Conservation (phyloP, 2,329 filamentous ascomycete genomes). For the Penicillium freii region DNA sequence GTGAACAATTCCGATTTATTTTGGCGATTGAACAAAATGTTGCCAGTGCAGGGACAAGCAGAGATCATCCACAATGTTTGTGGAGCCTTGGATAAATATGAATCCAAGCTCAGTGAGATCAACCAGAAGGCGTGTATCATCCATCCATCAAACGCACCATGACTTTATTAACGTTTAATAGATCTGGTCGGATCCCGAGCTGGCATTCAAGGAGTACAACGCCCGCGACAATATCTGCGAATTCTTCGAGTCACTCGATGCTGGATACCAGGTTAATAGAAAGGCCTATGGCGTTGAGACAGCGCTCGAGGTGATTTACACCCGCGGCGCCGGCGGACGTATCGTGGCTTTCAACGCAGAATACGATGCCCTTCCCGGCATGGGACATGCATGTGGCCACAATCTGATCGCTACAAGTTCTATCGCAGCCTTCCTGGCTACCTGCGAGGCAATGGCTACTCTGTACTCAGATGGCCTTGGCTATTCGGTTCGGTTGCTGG, state of each 20-base stretch:
- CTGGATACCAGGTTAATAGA: slow-evolving; percentile 12
- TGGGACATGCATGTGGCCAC: slow-evolving; percentile 34
- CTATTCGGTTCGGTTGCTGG: slow-evolving; percentile 24
- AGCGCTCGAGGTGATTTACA: slow-evolving; percentile 13
- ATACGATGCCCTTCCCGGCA: slow-evolving; percentile 35
- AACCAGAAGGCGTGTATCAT: slow-evolving; percentile 17
- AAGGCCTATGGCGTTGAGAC: slow-evolving; percentile 14
- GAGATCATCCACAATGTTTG: slow-evolving; percentile 12
- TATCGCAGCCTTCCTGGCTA: slow-evolving; percentile 27
- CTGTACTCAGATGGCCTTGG: slow-evolving; percentile 8
- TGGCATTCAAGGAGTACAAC: slow-evolving; percentile 17
- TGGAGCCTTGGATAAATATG: slow-evolving; percentile 15
- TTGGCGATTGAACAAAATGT: background rate
- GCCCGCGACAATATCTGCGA: slow-evolving; percentile 18
- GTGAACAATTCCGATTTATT: background rate
- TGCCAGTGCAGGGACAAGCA: slow-evolving; percentile 4
- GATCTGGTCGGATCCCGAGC: slow-evolving; percentile 20
- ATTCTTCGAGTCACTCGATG: slow-evolving; percentile 13
- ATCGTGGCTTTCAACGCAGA: slow-evolving; percentile 28
- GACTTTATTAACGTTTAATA: background rate
- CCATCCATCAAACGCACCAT: too few species aligned
- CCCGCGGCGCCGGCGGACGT: slow-evolving; percentile 32
- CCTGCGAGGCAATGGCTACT: slow-evolving; percentile 20
- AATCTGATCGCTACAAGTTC: slow-evolving; percentile 30
- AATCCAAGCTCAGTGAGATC: slow-evolving; percentile 21